phyloP scores from a whole-genome alignment of 2,329 filamentous ascomycete genomes.

The Chaetomium strumarium region DNA sequence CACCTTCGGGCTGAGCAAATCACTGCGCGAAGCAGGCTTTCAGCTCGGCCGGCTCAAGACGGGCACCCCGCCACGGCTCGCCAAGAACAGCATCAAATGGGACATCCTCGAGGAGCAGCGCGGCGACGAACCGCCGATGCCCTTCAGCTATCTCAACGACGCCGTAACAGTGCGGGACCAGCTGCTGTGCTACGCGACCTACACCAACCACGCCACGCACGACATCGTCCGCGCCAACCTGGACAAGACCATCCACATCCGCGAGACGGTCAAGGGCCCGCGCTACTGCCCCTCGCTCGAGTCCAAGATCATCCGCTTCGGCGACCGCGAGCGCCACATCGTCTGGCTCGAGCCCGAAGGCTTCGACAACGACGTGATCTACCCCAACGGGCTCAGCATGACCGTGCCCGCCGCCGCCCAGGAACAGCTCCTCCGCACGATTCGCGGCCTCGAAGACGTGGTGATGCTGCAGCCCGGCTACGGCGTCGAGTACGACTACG shows the following conservation, averaged over 20 bases:
- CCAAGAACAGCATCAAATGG: constrained; percentile 77
- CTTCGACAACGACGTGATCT: constrained; percentile 82
- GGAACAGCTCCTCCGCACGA: constrained; percentile 74
- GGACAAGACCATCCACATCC: constrained; percentile 94
- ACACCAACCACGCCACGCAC: constrained; percentile 79
- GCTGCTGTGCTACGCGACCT: constrained; percentile 77
- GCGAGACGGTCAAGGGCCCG: constrained; percentile 89
- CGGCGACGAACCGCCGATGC: constrained; percentile 79
- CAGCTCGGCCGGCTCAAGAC: constrained; percentile 88
- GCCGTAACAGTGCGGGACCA: constrained; percentile 73
- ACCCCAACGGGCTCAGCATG: constrained; percentile 96
- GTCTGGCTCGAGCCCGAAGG: constrained; percentile 98
- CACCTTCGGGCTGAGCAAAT: constrained; percentile 88
- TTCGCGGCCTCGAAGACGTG: constrained; percentile 81
- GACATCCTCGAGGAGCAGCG: constrained; percentile 62
- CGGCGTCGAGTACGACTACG: constrained; percentile 97
- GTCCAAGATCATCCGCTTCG: constrained; percentile 86
- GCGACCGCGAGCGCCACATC: constrained; percentile 73
- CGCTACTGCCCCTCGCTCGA: constrained; percentile 94
- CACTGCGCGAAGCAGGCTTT: constrained; percentile 81
- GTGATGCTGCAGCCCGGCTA: constrained; percentile 93
- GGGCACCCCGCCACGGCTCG: constrained; percentile 84
- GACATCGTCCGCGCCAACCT: constrained; percentile 80
- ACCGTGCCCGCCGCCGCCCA: constrained; percentile 88
- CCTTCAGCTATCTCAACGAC: constrained; percentile 87